Evolutionary conservation across 441 rosid genomes (phyloP).

Genomic region (Croton laevigatus): DNA sequence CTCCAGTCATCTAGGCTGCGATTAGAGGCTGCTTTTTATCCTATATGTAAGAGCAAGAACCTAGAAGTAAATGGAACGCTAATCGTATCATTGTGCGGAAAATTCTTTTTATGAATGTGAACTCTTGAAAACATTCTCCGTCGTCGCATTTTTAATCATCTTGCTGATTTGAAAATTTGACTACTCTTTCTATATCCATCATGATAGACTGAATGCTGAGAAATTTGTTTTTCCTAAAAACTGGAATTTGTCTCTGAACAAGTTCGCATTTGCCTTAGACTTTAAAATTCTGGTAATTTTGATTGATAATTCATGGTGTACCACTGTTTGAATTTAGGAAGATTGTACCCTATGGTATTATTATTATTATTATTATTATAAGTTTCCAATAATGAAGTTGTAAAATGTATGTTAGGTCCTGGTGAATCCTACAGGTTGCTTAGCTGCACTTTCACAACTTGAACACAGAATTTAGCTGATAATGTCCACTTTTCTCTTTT

Average conservation of each 20-base stretch:
- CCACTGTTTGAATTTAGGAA: conserved; percentile 8
- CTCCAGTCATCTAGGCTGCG: conserved; percentile 14
- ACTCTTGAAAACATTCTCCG: background rate
- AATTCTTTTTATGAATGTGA: background rate
- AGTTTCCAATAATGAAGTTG: conserved; percentile 4
- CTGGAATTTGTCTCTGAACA: background rate
- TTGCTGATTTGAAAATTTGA: background rate
- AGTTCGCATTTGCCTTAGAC: background rate
- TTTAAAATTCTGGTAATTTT: conserved; percentile 4
- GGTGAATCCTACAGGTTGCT: background rate
- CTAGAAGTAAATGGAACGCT: background rate
- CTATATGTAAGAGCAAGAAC: background rate
- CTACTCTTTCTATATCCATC: background rate
- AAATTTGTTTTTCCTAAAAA: background rate
- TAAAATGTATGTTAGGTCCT: too few relatives aligned
- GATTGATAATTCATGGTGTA: background rate
- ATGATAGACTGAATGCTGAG: conserved; percentile 1
- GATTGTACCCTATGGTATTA: background rate
- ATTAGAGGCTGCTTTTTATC: conserved; percentile 3
- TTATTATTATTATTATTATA: conserved; percentile 1
- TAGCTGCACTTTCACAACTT: background rate
- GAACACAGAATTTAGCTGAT: conserved; percentile 9
- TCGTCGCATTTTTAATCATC: background rate
- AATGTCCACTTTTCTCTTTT: background rate
- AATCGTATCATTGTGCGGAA: background rate